Percentiles rank a stretch among this genome's conserved stretches.
Conservation (phyloP, 2,329 filamentous ascomycete genomes). For the Sporothrix euskadiensis region DNA sequence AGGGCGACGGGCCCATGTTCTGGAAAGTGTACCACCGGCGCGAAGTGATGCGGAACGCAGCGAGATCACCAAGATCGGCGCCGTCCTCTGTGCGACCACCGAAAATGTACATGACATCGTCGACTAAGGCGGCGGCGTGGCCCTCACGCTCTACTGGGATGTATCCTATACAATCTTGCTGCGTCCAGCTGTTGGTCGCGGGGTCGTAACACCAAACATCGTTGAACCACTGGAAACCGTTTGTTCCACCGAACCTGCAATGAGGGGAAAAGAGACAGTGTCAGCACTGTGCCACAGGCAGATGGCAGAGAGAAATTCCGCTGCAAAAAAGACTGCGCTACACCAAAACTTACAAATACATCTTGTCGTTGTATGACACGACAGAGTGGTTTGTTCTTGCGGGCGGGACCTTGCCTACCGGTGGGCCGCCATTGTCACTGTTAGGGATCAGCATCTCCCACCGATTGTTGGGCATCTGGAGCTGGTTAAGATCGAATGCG, state of each 20-base stretch:
- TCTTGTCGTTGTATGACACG: constrained; percentile 86
- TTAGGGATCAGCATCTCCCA: constrained; percentile 92
- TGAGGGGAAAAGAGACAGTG: background rate
- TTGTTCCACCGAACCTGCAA: constrained; percentile 88
- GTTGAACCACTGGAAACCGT: constrained; percentile 96
- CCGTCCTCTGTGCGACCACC: constrained; percentile 94
- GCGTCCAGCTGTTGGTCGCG: constrained; percentile 75
- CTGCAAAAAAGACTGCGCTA: no score
- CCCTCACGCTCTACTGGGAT: constrained; percentile 93
- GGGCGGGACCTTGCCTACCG: constrained; percentile 70
- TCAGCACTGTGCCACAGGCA: background rate
- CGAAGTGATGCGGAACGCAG: constrained; percentile 72
- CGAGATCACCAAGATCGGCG: constrained; percentile 86
- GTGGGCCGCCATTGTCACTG: constrained; percentile 61
- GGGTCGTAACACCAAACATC: constrained; percentile 98
- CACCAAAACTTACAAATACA: constrained; percentile 73
- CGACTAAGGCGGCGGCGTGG: constrained; percentile 88
- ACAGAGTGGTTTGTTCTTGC: constrained; percentile 93
- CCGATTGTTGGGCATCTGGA: constrained; percentile 85
- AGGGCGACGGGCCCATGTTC: constrained; percentile 97
- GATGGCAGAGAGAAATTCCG: no score
- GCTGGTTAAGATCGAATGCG: constrained; percentile 91
- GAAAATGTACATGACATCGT: constrained; percentile 99
- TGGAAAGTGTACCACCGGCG: constrained; percentile 98
- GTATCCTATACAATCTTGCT: constrained; percentile 95